A percentile compares a stretch with the other conserved stretches of the same genome.
Evolutionary conservation across 345 rosid species (phyloP).

Genomic region (Linum usitatissimum): DNA sequence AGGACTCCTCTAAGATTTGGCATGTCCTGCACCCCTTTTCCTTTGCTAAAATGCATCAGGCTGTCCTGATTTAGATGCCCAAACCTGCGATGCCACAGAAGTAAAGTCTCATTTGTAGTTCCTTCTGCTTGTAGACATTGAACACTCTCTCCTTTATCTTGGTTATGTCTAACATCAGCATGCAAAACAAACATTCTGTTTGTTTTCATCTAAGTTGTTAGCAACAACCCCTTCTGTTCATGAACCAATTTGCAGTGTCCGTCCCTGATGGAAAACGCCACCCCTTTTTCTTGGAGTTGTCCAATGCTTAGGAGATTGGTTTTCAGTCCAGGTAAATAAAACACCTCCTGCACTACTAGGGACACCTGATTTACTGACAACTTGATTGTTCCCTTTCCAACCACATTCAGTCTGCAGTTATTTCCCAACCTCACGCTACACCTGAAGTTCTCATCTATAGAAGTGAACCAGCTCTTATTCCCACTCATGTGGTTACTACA

Average conservation of each 20-base stretch:
- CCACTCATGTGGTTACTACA: background rate
- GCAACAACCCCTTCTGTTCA: background rate
- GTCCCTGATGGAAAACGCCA: background rate
- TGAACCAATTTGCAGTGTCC: background rate
- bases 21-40: background rate
- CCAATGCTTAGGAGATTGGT: constrained; percentile 2
- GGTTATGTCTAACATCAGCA: no score
- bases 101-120: background rate
- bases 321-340: background rate
- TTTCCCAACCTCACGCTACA: background rate
- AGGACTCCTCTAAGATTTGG: background rate
- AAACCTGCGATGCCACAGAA: background rate
- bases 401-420: background rate
- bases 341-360: background rate
- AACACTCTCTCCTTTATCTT: no score
- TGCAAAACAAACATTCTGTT: background rate
- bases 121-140: background rate
- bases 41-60: background rate
- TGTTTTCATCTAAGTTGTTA: background rate
- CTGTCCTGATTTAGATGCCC: background rate
- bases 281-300: background rate
- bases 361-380: background rate
- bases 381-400: background rate
- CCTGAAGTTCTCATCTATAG: background rate
- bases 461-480: background rate